Evolutionary conservation across 371 early-diverging fungal species (phyloP), one percentile per base, ranked within the genome.

Genomic region (Umbelopsis sp.): DNA sequence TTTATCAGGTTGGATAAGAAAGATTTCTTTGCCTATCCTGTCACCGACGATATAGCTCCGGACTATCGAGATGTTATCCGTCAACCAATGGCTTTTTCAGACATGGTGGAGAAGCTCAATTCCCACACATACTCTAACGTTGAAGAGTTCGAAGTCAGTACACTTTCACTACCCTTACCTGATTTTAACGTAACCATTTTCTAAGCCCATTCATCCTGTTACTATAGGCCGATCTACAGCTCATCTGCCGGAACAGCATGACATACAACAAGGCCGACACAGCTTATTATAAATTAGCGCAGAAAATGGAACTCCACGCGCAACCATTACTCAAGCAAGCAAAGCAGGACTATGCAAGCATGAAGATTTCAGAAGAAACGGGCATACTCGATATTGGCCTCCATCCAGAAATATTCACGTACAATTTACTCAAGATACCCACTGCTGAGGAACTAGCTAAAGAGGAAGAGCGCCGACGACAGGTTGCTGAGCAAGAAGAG

Each of bases 11-110:
- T 79, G 48, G 88, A 86, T 64, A 82, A 78, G 20, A 80, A 80
- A 63, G 82, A 82, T 35, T 73, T 78, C 57, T 87, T 84, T 70
- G 72, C 70, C 53, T 80, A 88, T 45, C 95, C 95, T 0, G 96
- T 97, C 7, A 84, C 89, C n/a, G 70, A 76, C 5, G 91, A 87
- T 16, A 82, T 89, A 38, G 96, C 92, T 0, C 90, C 96, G 16
- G 96, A 96, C 71, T 97, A 97, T 73, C 75, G 80, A 38, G 85
- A 89, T 2, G 76, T 93, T 53, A 87, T 95, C 63, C 80, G 81
- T 62, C 57, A 76, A 7, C 87, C 89, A 3, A 87, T 87, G 87
- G 86, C 85, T 12, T 87, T 89, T 67, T 67, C 71, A 18, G 87
- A 85, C 20, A 82, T 91, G 3, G 44, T 74, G 8, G 69, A 80